Evolutionary conservation across 371 early-diverging fungal genomes (phyloP), one percentile per base, ranked within the genome.

Genomic region (Lichtheimia hyalospora): DNA sequence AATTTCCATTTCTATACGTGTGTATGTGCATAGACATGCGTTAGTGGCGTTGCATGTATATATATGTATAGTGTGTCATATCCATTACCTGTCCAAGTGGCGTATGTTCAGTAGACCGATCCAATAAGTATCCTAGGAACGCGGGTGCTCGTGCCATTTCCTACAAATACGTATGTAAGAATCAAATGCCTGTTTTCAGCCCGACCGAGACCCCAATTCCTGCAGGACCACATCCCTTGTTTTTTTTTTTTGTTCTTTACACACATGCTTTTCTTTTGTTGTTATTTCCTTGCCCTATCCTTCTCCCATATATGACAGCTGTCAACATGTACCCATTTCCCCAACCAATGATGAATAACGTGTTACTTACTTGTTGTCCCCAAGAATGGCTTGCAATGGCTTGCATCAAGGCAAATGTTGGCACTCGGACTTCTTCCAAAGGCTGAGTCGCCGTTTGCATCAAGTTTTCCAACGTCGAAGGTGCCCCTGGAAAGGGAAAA

Each of bases 121-220:
- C 73, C 53, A 82, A 49, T 53, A 82, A 61, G 58, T 77, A 82
- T 18, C 74, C 68, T 56, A 82, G 62, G 54, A 79, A 72, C 52
- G 69, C 70, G 21, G 43, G 62, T 24, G 65, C 64, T 54, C 67
- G 71, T 42, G 73, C 62, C 68, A 78, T 70, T 15, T 46, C 55
- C 73, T 76, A 60, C 8, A 46, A 18, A 21, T 14, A 44, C 15
- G 21, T 46, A 46, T 7, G 13, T n/a, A 2, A 8, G 46, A 46
- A 46, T 18, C 46, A 18, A 5, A 27, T 25, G 34, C 2, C 40
- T n/a, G 23, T 54, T 49, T 48, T 21, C 25, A 20, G 40, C 2
- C n/a, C 20, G n/a, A 52, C 27, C 48, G 52, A 20, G 34, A 23
- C 13, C 23, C 34, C 49, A n/a, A 21, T 34, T n/a, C 42, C 15